phyloP scores from a whole-genome alignment of 306 rosid genomes.

The Malus asiatica region DNA sequence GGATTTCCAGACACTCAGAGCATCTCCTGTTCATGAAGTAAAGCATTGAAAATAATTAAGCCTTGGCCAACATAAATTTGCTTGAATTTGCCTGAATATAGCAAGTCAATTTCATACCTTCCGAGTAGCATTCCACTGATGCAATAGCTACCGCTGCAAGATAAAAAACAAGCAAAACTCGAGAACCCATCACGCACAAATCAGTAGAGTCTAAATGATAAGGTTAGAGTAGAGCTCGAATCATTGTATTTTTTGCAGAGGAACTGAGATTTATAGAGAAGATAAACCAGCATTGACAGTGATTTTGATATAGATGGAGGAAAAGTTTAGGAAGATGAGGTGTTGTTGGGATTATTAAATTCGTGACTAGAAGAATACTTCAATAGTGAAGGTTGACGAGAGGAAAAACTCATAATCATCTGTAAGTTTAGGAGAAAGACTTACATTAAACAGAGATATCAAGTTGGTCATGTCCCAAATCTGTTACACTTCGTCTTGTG shows the following conservation, averaged over 20 bases:
- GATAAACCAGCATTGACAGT: not conserved
- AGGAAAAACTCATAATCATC: too few relatives aligned
- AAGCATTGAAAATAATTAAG: not conserved
- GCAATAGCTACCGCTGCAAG: constrained; percentile 16
- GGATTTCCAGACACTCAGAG: constrained; percentile 19
- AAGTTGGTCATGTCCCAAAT: too few relatives aligned
- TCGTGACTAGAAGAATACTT: not conserved
- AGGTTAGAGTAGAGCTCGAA: not conserved
- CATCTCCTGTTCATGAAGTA: constrained; percentile 10
- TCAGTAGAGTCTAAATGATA: not conserved
- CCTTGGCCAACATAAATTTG: not conserved
- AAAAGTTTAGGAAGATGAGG: too few relatives aligned
- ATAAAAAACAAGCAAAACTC: not conserved
- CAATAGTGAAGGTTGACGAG: not conserved
- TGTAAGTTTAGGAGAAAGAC: too few relatives aligned
- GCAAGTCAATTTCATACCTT: not conserved
- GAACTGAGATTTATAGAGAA: not conserved
- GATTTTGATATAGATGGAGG: not conserved
- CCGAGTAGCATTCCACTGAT: constrained; percentile 17
- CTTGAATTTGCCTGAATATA: not conserved
- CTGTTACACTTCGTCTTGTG: too few relatives aligned
- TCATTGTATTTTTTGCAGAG: not conserved
- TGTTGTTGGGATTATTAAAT: not conserved
- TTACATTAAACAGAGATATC: too few relatives aligned
- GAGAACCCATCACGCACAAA: not conserved